Conservation (phyloP, 2,329 filamentous ascomycete genomes). For the Madurella fahalii region DNA sequence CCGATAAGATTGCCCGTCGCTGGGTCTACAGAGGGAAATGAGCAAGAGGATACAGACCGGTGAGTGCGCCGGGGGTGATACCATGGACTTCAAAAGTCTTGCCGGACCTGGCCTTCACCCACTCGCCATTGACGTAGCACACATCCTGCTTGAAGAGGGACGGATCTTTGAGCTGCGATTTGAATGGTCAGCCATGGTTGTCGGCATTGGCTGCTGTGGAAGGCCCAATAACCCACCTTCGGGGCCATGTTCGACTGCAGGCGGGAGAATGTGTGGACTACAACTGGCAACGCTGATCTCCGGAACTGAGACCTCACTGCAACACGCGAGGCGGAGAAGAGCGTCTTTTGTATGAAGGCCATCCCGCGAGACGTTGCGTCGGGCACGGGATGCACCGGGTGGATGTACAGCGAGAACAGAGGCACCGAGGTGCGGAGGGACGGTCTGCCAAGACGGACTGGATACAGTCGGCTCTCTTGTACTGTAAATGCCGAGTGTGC, state of each 20-base stretch:
- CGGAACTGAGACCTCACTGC: constrained; percentile 29
- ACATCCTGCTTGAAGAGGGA: constrained; percentile 80
- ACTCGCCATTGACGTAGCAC: constrained; percentile 88
- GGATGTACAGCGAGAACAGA: constrained; percentile 1
- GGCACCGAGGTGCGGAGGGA: constrained; percentile 1
- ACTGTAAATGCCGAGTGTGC: no score
- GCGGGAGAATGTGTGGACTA: constrained; percentile 23
- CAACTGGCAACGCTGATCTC: constrained; percentile 26
- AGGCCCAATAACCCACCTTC: constrained; percentile 33
- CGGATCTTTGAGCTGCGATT: constrained; percentile 67
- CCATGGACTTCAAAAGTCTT: constrained; percentile 86
- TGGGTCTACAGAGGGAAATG: constrained; percentile 56
- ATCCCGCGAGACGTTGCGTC: constrained; percentile 8
- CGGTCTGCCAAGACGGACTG: constrained; percentile 7
- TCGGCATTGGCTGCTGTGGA: no score
- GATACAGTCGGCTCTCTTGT: no score
- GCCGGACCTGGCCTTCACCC: constrained; percentile 78
- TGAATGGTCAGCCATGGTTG: neutral
- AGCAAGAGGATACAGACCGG: neutral
- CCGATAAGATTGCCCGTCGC: constrained; percentile 77
- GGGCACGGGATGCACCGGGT: neutral
- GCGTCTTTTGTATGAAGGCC: constrained; percentile 25
- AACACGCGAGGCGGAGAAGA: constrained; percentile 25
- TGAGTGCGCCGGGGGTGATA: constrained; percentile 29
- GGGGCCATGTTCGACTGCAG: constrained; percentile 46